phyloP scores from a whole-genome alignment of 2,329 filamentous ascomycete genomes.

The Sclerotinia minor region DNA sequence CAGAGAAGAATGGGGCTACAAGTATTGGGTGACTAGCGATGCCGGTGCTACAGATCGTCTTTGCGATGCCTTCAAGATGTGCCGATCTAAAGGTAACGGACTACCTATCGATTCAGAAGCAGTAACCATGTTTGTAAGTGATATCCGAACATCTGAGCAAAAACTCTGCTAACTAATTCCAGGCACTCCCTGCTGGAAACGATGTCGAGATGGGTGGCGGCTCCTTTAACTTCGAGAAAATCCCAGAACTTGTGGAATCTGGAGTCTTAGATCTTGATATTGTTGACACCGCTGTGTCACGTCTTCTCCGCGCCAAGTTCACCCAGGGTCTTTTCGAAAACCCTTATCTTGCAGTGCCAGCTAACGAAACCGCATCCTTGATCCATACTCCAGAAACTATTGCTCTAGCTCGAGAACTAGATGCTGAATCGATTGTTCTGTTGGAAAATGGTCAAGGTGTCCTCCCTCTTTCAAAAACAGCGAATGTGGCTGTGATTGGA shows the following conservation, averaged over 20 bases:
- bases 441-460: slow-evolving; percentile 72
- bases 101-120: slow-evolving; percentile 62
- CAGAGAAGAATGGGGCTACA: slow-evolving; percentile 70
- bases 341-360: slow-evolving; percentile 60
- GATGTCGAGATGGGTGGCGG: slow-evolving; percentile 78
- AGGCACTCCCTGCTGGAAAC: slow-evolving; percentile 65
- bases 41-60: slow-evolving; percentile 70
- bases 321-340: slow-evolving; percentile 69
- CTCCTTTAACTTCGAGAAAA: slow-evolving; percentile 67
- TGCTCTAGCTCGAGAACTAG: slow-evolving; percentile 69
- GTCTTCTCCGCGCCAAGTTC: slow-evolving; percentile 68
- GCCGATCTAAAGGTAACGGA: slow-evolving; percentile 46
- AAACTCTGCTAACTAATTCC: background rate
- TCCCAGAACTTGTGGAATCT: slow-evolving; percentile 62
- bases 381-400: slow-evolving; percentile 70
- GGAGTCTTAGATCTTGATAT: slow-evolving; percentile 59
- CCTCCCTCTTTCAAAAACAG: slow-evolving; percentile 65
- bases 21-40: slow-evolving; percentile 66
- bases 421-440: slow-evolving; percentile 75
- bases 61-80: slow-evolving; percentile 64
- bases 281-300: slow-evolving; percentile 66
- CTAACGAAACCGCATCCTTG: slow-evolving; percentile 55
- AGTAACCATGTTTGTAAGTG: slow-evolving; percentile 56
- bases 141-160: background rate
- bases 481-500: slow-evolving; percentile 71